Evolutionary conservation across 495 filamentous ascomycete species (phyloP).

Genomic region (Clavariopsis aquatica): DNA sequence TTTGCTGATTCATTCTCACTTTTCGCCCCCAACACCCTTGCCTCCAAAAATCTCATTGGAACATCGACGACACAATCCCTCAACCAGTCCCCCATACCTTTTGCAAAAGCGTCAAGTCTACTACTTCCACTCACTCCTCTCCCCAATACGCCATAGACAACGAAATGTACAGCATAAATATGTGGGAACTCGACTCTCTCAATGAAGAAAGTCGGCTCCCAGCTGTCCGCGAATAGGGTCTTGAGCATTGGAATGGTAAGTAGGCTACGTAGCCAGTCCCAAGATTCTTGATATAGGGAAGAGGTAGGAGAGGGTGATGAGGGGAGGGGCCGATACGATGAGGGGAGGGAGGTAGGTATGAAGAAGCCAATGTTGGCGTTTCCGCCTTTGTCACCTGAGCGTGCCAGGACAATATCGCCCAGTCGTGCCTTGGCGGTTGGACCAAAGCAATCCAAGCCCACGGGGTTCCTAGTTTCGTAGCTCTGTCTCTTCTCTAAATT

Average conservation of each 20-base stretch:
- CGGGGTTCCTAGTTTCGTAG: slow-evolving; percentile 36
- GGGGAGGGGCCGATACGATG: slow-evolving; percentile 9
- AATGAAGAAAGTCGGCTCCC: slow-evolving; percentile 32
- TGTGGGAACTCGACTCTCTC: slow-evolving; percentile 43
- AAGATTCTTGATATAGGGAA: slow-evolving; percentile 24
- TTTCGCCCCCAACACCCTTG: not conserved
- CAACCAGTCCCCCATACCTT: slow-evolving; percentile 34
- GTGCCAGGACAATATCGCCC: slow-evolving; percentile 42
- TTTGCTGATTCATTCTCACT: not conserved
- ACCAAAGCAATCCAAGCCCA: slow-evolving; percentile 35
- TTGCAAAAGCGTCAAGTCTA: slow-evolving; percentile 30
- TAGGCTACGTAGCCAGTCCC: slow-evolving; percentile 43
- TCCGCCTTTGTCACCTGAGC: slow-evolving; percentile 45
- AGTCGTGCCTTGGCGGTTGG: slow-evolving; percentile 31
- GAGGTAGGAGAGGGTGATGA: not conserved
- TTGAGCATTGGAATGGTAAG: slow-evolving; percentile 38
- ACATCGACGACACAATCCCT: slow-evolving; percentile 32
- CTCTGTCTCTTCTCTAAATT: slow-evolving; percentile 2
- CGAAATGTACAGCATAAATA: slow-evolving; percentile 44
- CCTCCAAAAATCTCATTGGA: slow-evolving; percentile 33
- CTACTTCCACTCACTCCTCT: slow-evolving; percentile 27
- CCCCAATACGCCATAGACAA: slow-evolving; percentile 34
- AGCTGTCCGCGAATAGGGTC: slow-evolving; percentile 41
- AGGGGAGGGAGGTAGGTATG: slow-evolving; percentile 31
- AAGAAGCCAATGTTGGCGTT: slow-evolving; percentile 46